A percentile compares a stretch with the other conserved stretches of the same genome.
phyloP scores from a whole-genome alignment of 2,329 filamentous ascomycete species.

The Fusarium azukiicola region DNA sequence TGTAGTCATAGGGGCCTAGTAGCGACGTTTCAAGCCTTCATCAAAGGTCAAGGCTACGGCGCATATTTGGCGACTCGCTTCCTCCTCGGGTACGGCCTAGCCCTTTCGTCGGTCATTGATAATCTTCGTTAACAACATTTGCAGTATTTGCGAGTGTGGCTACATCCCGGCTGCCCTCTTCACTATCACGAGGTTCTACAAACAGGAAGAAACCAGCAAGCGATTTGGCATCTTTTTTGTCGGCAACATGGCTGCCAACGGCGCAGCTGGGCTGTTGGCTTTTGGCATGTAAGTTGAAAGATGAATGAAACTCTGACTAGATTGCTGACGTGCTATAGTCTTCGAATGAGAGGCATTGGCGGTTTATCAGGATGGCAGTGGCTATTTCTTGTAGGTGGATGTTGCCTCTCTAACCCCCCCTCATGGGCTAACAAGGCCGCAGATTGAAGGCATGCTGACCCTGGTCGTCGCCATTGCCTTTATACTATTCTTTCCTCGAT shows the following conservation, averaged over 20 bases:
- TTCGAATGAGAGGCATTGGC: conserved; percentile 3
- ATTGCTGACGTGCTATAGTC: background rate
- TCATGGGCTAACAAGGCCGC: background rate
- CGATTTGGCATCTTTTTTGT: background rate
- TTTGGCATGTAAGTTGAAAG: background rate
- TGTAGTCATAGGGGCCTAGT: background rate
- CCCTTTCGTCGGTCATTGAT: background rate
- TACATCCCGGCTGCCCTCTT: background rate
- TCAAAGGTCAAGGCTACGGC: background rate
- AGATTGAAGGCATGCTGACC: background rate
- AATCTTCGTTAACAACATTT: background rate
- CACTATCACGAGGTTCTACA: background rate
- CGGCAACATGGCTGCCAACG: background rate
- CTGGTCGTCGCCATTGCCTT: background rate
- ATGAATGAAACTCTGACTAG: no score
- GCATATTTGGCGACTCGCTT: background rate
- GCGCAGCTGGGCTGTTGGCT: background rate
- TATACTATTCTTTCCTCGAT: background rate
- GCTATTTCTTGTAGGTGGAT: background rate
- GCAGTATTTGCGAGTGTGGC: background rate
- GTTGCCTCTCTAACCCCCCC: background rate
- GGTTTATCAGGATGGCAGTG: background rate
- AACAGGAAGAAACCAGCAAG: background rate
- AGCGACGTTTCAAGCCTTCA: background rate
- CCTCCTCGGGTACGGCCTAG: background rate